Percentiles rank a stretch among this genome's conserved stretches.
Evolutionary conservation across 139 green algal species (phyloP).

Genomic region (Coelastrella sp.): DNA sequence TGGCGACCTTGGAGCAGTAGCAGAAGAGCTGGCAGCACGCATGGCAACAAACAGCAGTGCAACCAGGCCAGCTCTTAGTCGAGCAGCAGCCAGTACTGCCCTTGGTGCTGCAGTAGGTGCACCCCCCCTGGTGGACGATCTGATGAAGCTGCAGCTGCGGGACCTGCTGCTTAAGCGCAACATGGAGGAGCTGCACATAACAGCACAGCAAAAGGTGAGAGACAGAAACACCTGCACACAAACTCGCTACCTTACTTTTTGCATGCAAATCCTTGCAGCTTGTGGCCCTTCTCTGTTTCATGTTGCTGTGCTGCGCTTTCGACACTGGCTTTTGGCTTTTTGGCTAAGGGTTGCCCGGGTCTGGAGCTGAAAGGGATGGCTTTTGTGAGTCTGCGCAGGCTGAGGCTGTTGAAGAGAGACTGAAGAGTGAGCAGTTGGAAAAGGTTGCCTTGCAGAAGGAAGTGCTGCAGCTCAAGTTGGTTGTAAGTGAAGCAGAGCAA

Average conservation of each 20-base stretch:
- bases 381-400: background rate
- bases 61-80: background rate
- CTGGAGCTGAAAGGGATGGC: background rate
- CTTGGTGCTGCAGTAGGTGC: background rate
- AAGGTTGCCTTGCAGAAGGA: slow-evolving; percentile 53
- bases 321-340: too few species aligned
- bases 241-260: too few species aligned
- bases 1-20: slow-evolving; percentile 54
- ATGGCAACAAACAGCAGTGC: slow-evolving; percentile 24
- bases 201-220: slow-evolving; percentile 54
- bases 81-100: slow-evolving; percentile 1
- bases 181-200: slow-evolving; percentile 63
- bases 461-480: slow-evolving; percentile 52
- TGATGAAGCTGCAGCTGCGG: slow-evolving; percentile 67
- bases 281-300: too few species aligned
- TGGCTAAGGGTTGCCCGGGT: too few species aligned
- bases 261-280: too few species aligned
- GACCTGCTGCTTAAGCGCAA: slow-evolving; percentile 67
- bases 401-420: slow-evolving; percentile 44
- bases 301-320: too few species aligned
- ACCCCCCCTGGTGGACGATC: slow-evolving; percentile 36
- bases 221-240: too few species aligned
- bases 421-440: slow-evolving; percentile 33
- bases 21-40: slow-evolving; percentile 56
- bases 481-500: slow-evolving; percentile 56